phyloP scores from a whole-genome alignment of 1,284 basidiomycete genomes.

The Apiotrichum sp. region DNA sequence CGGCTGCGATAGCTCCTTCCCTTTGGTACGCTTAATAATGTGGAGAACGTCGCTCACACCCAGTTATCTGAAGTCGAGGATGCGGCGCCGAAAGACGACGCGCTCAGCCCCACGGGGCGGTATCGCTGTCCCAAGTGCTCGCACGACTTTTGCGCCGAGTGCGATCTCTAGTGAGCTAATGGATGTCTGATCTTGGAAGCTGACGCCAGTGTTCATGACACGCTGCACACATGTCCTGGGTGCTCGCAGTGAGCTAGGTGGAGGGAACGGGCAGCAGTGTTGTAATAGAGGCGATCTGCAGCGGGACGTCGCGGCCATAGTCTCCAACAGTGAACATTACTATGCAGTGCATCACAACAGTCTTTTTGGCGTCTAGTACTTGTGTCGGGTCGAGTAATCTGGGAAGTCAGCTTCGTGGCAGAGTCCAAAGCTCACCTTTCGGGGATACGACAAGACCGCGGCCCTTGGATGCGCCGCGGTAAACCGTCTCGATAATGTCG shows the following conservation, averaged over 20 bases:
- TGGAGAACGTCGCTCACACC: too few species aligned
- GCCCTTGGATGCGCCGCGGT: constrained; percentile 94
- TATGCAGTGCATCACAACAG: constrained; percentile 4
- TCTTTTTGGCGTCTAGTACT: constrained; percentile 30
- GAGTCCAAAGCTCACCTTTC: constrained; percentile 59
- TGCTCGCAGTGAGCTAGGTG: constrained; percentile 43
- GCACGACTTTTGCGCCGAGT: constrained; percentile 61
- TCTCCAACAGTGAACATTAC: too few species aligned
- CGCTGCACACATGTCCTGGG: constrained; percentile 63
- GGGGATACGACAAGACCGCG: constrained; percentile 97
- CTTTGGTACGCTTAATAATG: constrained; percentile 21
- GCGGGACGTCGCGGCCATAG: too few species aligned
- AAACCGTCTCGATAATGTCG: constrained; percentile 97
- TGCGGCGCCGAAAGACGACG: constrained; percentile 53
- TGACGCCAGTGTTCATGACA: constrained; percentile 54
- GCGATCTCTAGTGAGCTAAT: constrained; percentile 57
- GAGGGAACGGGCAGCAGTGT: too few species aligned
- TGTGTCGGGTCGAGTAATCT: constrained; percentile 48
- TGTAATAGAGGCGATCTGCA: too few species aligned
- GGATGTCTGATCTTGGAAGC: not conserved
- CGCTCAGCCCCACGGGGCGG: constrained; percentile 68
- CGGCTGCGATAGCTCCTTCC: constrained; percentile 65
- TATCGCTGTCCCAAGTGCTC: constrained; percentile 53
- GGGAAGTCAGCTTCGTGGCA: constrained; percentile 9
- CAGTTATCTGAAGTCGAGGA: constrained; percentile 13